Base-by-base conservation (phyloP, 768 basidiomycete genomes). In the Dacryopinax spathularia region DNA sequence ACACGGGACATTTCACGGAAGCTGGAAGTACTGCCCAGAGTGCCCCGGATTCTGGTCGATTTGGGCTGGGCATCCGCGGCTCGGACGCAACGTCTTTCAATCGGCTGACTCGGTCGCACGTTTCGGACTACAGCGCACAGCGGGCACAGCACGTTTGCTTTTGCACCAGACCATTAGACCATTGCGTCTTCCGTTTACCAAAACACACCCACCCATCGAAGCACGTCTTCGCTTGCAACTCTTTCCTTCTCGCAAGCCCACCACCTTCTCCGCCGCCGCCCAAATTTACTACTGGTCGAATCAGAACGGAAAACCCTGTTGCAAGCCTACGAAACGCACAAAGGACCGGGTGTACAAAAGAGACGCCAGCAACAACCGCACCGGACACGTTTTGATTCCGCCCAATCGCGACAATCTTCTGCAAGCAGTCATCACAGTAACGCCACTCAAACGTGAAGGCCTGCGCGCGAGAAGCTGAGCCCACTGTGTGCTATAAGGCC, bases 71-170 rank as follows among this genome's bases (percentile, higher is more conserved):
- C 39, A 18, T 41, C 39, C 39, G 39, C 16, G 18, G 4, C 7
- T 15, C 39, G 22, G 5, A 5, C 39, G 35, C 9, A 9, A 36
- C 7, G 48, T 56, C 48, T 29, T 44, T 56, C 25, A 56, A 27
- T 20, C 36, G 48, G 48, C 48, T 56, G 48, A 56, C 48, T 56
- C 48, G 48, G 48, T 56, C 48, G 48, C 48, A 56, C 48, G 48
- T 56, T 56, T 56, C 48, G 48, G 13, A 25, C 48, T 7, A 56
- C 9, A n/a, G n/a, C n/a, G n/a, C n/a, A n/a, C n/a, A n/a, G n/a
- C n/a, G n/a, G 22, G 48, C 48, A 56, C 48, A 27, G 48, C 48
- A 56, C 48, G 48, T 56, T 44, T 56, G 25, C 48, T 15, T 15
- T 15, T 44, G 25, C 12, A 44, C 12, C 10, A 56, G n/a, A 25